phyloP scores from a whole-genome alignment of 257 asterid genomes.

The Capsicum chinense region DNA sequence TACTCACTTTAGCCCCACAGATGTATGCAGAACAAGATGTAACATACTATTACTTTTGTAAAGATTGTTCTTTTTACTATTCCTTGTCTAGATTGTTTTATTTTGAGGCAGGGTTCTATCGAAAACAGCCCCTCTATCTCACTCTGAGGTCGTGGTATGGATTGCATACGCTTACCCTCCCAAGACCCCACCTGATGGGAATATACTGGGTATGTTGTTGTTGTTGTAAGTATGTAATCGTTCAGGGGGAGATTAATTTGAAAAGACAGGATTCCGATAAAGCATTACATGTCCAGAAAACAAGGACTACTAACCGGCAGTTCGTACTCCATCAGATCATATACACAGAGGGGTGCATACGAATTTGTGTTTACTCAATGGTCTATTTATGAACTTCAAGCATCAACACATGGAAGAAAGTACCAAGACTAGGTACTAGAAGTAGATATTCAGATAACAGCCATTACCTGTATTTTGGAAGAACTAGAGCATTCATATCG shows the following conservation, averaged over 20 bases:
- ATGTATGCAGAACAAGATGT: not conserved
- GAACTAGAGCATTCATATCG: conserved; percentile 88
- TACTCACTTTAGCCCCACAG: not conserved
- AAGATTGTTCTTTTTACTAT: no score
- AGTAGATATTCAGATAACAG: not conserved
- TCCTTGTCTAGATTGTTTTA: no score
- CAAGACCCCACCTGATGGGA: no score
- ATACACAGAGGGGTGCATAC: not conserved
- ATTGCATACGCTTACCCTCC: no score
- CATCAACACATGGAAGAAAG: conserved; percentile 1
- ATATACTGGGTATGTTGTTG: no score
- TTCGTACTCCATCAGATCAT: not conserved
- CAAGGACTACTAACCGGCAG: not conserved
- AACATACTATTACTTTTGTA: not conserved
- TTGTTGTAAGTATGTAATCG: not conserved
- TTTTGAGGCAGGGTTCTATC: no score
- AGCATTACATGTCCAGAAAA: conserved; percentile 4
- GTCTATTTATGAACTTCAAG: not conserved
- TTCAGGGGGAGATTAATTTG: not conserved
- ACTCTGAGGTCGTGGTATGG: no score
- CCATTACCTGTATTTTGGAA: conserved; percentile 74
- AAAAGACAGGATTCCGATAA: not conserved
- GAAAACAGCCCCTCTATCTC: no score
- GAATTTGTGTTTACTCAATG: not conserved
- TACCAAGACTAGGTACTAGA: not conserved